Percentiles rank a stretch among this genome's conserved stretches.
These are phyloP conservation scores for Cyclaneusma minus DNA, from an alignment of 2,329 filamentous ascomycete species.

Conservation along the genomic window DNA sequence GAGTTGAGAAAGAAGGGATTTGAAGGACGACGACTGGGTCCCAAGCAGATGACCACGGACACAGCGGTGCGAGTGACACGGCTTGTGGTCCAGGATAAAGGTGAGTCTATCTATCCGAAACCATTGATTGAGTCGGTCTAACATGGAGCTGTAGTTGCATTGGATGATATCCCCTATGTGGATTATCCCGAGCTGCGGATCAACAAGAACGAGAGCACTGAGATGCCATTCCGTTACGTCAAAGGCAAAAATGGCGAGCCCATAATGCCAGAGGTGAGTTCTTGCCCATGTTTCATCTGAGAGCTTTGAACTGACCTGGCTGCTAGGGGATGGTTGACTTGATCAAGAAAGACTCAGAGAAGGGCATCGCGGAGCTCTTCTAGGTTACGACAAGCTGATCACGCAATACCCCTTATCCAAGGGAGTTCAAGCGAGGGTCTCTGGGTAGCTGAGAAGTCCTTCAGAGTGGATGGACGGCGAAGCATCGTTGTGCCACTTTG, in stretches of 20 bases:
- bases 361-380: conserved; percentile 75
- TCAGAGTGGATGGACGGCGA: too few relatives aligned
- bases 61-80: conserved; percentile 90
- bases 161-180: conserved; percentile 67
- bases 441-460: too few relatives aligned
- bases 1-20: conserved; percentile 92
- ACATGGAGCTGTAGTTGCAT: conserved; percentile 38
- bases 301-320: conserved; percentile 7
- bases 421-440: too few relatives aligned
- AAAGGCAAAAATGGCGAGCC: conserved; percentile 58
- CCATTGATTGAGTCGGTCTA: background rate
- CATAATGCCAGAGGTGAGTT: conserved; percentile 75
- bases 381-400: conserved; percentile 25
- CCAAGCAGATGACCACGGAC: conserved; percentile 96
- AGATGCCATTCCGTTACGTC: conserved; percentile 98
- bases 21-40: conserved; percentile 69
- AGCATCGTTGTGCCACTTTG: too few relatives aligned
- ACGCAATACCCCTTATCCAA: too few relatives aligned
- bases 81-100: conserved; percentile 70
- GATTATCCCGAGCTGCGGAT: conserved; percentile 85
- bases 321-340: conserved; percentile 81
- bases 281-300: background rate
- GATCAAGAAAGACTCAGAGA: conserved; percentile 87
- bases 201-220: conserved; percentile 80
- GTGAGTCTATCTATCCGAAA: conserved; percentile 30